A percentile compares a stretch with the other conserved stretches of the same genome.
Conservation (phyloP, 2,329 filamentous ascomycete species). For the Neofusicoccum sp. region DNA sequence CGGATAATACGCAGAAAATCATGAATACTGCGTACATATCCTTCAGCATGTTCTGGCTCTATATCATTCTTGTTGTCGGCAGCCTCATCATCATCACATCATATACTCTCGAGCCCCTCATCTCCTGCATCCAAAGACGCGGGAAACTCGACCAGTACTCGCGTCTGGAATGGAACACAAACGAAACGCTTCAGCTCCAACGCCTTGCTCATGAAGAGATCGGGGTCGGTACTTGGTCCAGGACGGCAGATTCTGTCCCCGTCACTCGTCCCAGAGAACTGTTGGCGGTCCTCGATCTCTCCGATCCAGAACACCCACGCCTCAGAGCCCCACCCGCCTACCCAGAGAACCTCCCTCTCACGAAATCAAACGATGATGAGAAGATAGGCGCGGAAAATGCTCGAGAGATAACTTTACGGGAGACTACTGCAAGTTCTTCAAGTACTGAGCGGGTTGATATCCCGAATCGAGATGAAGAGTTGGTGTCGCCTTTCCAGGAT, state of each 20-base stretch:
- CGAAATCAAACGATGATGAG: too few species aligned
- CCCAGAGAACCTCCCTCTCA: too few species aligned
- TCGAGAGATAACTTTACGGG: too few species aligned
- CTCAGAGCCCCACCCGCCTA: not conserved
- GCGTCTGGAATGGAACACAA: constrained; percentile 21
- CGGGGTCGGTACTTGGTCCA: constrained; percentile 20
- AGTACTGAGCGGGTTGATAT: too few species aligned
- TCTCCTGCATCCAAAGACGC: constrained; percentile 17
- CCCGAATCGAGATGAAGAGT: too few species aligned
- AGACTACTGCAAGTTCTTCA: too few species aligned
- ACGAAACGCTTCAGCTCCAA: constrained; percentile 19
- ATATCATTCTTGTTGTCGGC: constrained; percentile 24
- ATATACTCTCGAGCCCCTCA: constrained; percentile 2
- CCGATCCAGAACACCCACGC: not conserved
- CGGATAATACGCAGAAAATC: too few species aligned
- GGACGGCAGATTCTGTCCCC: not conserved
- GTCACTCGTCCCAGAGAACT: not conserved
- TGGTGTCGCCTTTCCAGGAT: too few species aligned
- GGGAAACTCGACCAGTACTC: not conserved
- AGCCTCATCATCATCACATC: constrained; percentile 24
- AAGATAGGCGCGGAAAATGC: too few species aligned
- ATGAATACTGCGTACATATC: constrained; percentile 21
- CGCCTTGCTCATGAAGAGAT: constrained; percentile 13
- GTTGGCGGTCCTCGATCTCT: constrained; percentile 8
- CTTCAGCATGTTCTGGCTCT: constrained; percentile 26